These are phyloP conservation scores for Blastobotrys parvus DNA, from an alignment of 805 yeast species.

Conservation along the genomic window DNA sequence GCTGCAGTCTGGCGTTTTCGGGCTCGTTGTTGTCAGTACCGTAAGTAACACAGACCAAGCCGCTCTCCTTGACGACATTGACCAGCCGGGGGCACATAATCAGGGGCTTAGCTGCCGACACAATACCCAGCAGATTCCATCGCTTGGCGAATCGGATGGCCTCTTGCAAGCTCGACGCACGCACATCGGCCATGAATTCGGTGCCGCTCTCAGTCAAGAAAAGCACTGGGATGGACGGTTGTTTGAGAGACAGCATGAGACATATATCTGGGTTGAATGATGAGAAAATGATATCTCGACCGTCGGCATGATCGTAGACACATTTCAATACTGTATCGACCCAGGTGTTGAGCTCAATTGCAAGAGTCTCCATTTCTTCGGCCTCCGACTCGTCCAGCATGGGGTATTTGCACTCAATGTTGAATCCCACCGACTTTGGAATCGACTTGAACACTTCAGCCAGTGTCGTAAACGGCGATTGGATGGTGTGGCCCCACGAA, in stretches of 20 bases:
- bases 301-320: conserved; percentile 69
- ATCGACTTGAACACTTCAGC: conserved; percentile 74
- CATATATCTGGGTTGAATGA: conserved; percentile 95
- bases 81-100: conserved; percentile 87
- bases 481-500: conserved; percentile 78
- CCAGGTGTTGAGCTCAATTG: conserved; percentile 76
- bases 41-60: conserved; percentile 88
- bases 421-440: conserved; percentile 82
- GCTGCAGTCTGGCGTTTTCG: conserved; percentile 70
- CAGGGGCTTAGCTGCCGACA: conserved; percentile 78
- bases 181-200: conserved; percentile 72
- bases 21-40: conserved; percentile 82
- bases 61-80: conserved; percentile 82
- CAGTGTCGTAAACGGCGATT: conserved; percentile 84
- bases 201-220: conserved; percentile 89
- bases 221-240: conserved; percentile 86
- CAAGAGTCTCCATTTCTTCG: conserved; percentile 81
- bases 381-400: conserved; percentile 87
- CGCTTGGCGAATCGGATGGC: conserved; percentile 84
- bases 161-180: conserved; percentile 82
- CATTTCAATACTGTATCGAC: conserved; percentile 76
- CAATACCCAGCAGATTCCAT: conserved; percentile 90
- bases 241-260: conserved; percentile 74
- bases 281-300: conserved; percentile 82
- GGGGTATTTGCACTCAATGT: conserved; percentile 91